Evolutionary conservation across 495 filamentous ascomycete genomes (phyloP), one percentile per base, ranked within the genome.

Genomic region (Neurospora tetraspora): DNA sequence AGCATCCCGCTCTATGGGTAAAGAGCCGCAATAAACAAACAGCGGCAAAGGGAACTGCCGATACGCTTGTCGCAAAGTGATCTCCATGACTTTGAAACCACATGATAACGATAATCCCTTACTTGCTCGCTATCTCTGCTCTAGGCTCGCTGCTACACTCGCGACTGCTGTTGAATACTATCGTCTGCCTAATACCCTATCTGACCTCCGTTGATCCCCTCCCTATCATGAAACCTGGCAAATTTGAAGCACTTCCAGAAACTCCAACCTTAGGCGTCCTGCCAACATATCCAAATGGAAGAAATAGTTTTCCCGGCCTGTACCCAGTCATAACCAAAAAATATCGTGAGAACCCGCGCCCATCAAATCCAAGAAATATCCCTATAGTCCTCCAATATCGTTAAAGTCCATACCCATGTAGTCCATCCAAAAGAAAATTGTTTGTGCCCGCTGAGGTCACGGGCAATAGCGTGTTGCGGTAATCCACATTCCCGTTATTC

Each of bases 401-500:
- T 43, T 45, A 70, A 53, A 68, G 14, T 69, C 70, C 71, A 59
- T 74, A 74, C 5, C 65, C 68, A 27, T 74, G 72, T 20, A 76
- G 39, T 12, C 72, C 74, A 39, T 76, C 74, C 70, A 76, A 43
- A 23, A 74, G 34, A 39, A 70, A 74, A 20, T 71, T 69, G 34
- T 74, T 70, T 43, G 31, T 61, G 36, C 36, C 80, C 37, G 71
- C 73, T 65, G 81, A 77, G 18, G 65, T 70, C 38, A 47, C 68
- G 7, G 70, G 71, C 23, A 76, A 53, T 36, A 76, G 12, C 31
- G 38, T 43, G 39, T 79, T 77, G 37, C 72, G 59, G 69, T 80
- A 81, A 70, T 83, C 82, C 42, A 82, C 74, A 68, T 77, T 79
- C 1, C 78, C 79, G 68, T 80, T 76, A 27, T 78, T 73, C 3